Conservation (phyloP, 169 alveolate species). For the Plasmodium falciparum region DNA sequence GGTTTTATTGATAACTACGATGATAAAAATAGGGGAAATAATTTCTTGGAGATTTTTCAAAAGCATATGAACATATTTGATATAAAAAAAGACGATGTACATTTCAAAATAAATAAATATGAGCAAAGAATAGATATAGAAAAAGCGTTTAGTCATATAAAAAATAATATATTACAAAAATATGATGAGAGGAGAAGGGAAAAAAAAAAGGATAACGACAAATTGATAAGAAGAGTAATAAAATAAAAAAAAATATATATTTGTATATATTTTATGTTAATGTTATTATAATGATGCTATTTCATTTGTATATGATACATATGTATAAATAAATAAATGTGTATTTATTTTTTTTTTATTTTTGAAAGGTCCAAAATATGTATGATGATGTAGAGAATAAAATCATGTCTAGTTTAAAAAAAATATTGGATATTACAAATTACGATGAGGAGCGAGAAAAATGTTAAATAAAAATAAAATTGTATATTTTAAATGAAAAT, state of each 20-base stretch:
- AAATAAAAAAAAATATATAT: background rate
- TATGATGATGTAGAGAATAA: slow-evolving; percentile 42
- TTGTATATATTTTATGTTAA: background rate
- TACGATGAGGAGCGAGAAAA: background rate
- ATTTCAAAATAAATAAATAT: slow-evolving; percentile 27
- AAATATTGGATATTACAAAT: background rate
- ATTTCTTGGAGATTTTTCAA: slow-evolving; percentile 9
- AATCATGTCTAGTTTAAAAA: slow-evolving; percentile 19
- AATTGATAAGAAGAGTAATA: slow-evolving; percentile 27
- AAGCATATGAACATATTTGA: slow-evolving; percentile 1
- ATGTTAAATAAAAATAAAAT: background rate
- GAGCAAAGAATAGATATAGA: slow-evolving; percentile 20
- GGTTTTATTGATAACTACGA: slow-evolving; percentile 3
- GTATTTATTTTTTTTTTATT: no score
- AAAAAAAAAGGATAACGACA: slow-evolving; percentile 3
- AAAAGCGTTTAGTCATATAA: slow-evolving; percentile 9
- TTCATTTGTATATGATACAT: background rate
- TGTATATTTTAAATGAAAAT: background rate
- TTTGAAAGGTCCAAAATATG: slow-evolving; percentile 26
- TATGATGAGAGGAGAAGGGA: background rate
- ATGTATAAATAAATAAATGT: no score
- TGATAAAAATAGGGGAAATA: slow-evolving; percentile 1
- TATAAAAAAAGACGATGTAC: slow-evolving; percentile 2
- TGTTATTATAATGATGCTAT: no score
- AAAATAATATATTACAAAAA: background rate